phyloP scores from a whole-genome alignment of 805 yeast species.

The Saturnispora zaruensis region DNA sequence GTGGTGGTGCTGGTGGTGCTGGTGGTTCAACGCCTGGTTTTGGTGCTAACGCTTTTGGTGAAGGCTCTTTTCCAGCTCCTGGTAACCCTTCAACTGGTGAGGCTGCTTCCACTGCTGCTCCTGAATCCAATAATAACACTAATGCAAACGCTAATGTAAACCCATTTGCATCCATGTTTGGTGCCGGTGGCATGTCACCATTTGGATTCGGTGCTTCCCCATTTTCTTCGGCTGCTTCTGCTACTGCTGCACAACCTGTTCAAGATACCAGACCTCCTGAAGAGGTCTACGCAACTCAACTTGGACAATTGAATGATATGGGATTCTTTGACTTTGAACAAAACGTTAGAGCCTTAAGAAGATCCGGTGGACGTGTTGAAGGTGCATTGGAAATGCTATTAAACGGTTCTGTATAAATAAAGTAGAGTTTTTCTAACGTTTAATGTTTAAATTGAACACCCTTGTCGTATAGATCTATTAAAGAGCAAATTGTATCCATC shows the following conservation, averaged over 20 bases:
- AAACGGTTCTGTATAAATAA: constrained; percentile 42
- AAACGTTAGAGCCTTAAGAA: constrained; percentile 83
- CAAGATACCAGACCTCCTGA: constrained; percentile 69
- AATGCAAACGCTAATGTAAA: constrained; percentile 32
- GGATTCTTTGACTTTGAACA: constrained; percentile 89
- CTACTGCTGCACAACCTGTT: constrained; percentile 60
- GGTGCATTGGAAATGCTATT: constrained; percentile 89
- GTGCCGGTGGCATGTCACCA: constrained; percentile 36
- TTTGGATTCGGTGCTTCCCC: constrained; percentile 49
- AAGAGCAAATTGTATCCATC: constrained; percentile 29
- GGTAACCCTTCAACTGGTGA: constrained; percentile 26
- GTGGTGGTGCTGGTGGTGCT: constrained; percentile 22
- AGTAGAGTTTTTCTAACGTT: neutral
- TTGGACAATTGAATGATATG: constrained; percentile 71
- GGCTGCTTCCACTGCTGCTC: constrained; percentile 14
- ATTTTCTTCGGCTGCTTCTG: constrained; percentile 33
- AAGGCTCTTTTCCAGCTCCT: constrained; percentile 40
- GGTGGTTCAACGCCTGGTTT: too few species aligned
- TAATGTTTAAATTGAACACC: constrained; percentile 1
- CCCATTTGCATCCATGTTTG: constrained; percentile 36
- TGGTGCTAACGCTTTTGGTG: constrained; percentile 22
- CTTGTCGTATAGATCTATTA: constrained; percentile 11
- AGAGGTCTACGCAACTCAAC: constrained; percentile 62
- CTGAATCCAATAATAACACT: constrained; percentile 12
- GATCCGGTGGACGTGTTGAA: constrained; percentile 95